phyloP scores from a whole-genome alignment of 1,284 basidiomycete species.

The Phlebopus sp. region DNA sequence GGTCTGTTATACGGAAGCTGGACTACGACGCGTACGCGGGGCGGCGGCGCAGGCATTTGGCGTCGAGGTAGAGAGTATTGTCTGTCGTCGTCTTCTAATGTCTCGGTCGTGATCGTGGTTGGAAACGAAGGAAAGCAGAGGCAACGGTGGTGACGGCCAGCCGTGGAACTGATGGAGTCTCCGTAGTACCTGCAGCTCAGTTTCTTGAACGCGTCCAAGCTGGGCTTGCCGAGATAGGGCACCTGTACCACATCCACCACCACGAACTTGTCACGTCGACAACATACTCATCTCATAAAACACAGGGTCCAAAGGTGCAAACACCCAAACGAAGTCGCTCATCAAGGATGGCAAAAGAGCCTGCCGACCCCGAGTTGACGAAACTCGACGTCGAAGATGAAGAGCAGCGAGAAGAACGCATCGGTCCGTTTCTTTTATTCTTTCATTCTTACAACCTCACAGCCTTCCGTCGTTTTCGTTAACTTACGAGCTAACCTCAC shows the following conservation, averaged over 20 bases:
- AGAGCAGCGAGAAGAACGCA: conserved; percentile 29
- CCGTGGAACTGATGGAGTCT: too few species aligned
- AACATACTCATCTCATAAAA: neutral
- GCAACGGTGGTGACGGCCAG: neutral
- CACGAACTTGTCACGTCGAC: neutral
- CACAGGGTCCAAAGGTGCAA: too few species aligned
- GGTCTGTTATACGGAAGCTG: conserved; percentile 74
- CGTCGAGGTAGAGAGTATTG: too few species aligned
- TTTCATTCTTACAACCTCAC: neutral
- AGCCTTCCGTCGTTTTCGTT: neutral
- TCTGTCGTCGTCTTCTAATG: neutral
- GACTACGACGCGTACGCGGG: conserved; percentile 65
- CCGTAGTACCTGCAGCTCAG: too few species aligned
- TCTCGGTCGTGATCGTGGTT: conserved; percentile 1
- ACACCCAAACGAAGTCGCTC: too few species aligned
- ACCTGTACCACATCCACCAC: neutral
- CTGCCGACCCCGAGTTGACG: conserved; percentile 7
- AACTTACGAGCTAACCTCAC: neutral
- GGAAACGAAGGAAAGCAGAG: neutral
- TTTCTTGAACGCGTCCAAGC: conserved; percentile 5
- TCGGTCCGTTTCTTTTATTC: conserved; percentile 24
- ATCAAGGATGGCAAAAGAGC: neutral
- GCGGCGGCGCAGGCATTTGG: conserved; percentile 27
- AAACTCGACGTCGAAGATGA: conserved; percentile 37
- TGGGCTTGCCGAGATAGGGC: conserved; percentile 4